These are phyloP conservation scores for Mycena epipterygia DNA, from an alignment of 768 basidiomycete species.

Conservation along the genomic window DNA sequence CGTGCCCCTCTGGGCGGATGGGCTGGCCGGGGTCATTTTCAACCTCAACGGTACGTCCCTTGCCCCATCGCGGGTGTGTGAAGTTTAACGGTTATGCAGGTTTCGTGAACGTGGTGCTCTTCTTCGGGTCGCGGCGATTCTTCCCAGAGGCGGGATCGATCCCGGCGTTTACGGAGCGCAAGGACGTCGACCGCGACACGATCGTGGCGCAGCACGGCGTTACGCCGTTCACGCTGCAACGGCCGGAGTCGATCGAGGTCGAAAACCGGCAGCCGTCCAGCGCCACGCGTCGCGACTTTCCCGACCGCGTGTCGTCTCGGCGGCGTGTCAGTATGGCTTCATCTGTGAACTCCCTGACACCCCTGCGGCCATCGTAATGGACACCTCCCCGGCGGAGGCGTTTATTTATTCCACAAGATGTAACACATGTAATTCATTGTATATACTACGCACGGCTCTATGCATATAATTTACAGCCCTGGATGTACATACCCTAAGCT, in stretches of 20 bases:
- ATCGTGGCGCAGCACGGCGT: constrained; percentile 34
- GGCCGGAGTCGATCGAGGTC: neutral
- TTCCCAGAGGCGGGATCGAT: constrained; percentile 40
- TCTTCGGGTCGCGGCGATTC: constrained; percentile 39
- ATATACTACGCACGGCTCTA: no score
- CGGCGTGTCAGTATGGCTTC: constrained; percentile 18
- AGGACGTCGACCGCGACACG: constrained; percentile 16
- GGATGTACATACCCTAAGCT: no score
- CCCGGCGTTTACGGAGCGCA: constrained; percentile 39
- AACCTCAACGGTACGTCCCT: constrained; percentile 37
- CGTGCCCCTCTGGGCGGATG: constrained; percentile 31
- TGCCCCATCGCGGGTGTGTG: neutral
- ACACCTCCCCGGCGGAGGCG: neutral
- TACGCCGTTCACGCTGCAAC: constrained; percentile 37
- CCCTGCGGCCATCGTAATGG: neutral
- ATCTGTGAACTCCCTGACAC: neutral
- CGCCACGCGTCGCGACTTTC: neutral
- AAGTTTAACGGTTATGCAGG: constrained; percentile 29
- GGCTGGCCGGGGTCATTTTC: constrained; percentile 38
- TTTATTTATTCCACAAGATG: no score
- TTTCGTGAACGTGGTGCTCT: constrained; percentile 48
- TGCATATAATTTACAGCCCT: no score
- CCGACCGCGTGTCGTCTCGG: constrained; percentile 16
- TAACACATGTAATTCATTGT: no score
- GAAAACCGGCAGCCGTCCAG: no score